These are phyloP conservation scores for Monosporascus sp. DNA, from an alignment of 2,329 filamentous ascomycete genomes.

Conservation along the genomic window DNA sequence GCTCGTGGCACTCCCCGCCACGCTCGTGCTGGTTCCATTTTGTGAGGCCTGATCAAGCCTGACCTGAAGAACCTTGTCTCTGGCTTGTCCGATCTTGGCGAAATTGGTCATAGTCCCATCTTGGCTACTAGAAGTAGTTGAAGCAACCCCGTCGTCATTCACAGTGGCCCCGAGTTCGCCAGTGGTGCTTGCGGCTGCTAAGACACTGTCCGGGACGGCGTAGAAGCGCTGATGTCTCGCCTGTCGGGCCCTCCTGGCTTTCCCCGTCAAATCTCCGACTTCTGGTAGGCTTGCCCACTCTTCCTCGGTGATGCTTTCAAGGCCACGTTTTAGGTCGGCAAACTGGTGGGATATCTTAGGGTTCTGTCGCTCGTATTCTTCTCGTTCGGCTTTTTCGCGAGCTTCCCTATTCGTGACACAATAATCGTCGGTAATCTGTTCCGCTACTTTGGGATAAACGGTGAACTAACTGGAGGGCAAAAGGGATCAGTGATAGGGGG, in stretches of 20 bases:
- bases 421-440: conserved; percentile 71
- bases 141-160: conserved; percentile 66
- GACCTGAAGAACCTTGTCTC: conserved; percentile 94
- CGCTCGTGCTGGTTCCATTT: conserved; percentile 57
- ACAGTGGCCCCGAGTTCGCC: conserved; percentile 83
- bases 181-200: conserved; percentile 77
- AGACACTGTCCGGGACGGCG: conserved; percentile 91
- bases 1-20: conserved; percentile 73
- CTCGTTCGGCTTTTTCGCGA: conserved; percentile 82
- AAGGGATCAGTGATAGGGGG: conserved; percentile 13
- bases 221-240: conserved; percentile 83
- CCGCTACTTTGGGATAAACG: conserved; percentile 55
- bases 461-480: conserved; percentile 57
- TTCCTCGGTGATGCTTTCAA: conserved; percentile 85
- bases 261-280: conserved; percentile 92
- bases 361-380: conserved; percentile 95
- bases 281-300: conserved; percentile 96
- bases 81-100: conserved; percentile 90
- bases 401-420: conserved; percentile 73
- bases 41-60: conserved; percentile 83
- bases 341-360: conserved; percentile 98
- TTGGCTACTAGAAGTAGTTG: conserved; percentile 39
- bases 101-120: conserved; percentile 98
- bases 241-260: conserved; percentile 80
- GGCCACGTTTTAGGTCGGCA: conserved; percentile 85